Evolutionary conservation across 108 stramenopile species (phyloP).

Genomic region (Nitzschia palea): DNA sequence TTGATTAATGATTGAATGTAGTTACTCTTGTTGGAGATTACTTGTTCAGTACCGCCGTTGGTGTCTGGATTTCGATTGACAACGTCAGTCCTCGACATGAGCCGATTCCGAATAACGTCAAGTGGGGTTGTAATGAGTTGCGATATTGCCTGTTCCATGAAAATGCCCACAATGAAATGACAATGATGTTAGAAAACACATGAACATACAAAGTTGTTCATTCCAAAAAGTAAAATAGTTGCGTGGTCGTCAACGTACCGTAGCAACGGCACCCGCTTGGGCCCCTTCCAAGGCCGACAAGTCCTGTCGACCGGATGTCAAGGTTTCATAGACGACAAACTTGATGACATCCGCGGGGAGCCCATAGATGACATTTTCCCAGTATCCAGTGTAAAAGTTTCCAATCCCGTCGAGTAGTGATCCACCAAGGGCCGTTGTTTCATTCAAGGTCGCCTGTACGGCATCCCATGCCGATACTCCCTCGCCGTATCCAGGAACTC

Average conservation of each 20-base stretch:
- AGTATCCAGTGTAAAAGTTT: slow-evolving; percentile 72
- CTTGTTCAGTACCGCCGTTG: too few relatives aligned
- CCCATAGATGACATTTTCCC: slow-evolving; percentile 79
- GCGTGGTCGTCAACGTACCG: slow-evolving; percentile 35
- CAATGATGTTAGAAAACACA: too few relatives aligned
- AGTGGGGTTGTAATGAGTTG: slow-evolving; percentile 77
- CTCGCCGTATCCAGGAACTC: slow-evolving; percentile 52
- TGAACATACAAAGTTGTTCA: too few relatives aligned
- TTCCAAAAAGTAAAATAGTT: too few relatives aligned
- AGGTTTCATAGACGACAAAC: slow-evolving; percentile 68
- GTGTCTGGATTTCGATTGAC: too few relatives aligned
- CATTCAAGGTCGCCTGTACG: slow-evolving; percentile 32
- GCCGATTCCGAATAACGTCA: slow-evolving; percentile 78
- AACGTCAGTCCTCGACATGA: slow-evolving; percentile 51
- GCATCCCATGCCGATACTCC: slow-evolving; percentile 52
- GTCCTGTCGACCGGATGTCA: slow-evolving; percentile 45
- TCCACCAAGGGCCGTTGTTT: background rate
- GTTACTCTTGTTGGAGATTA: slow-evolving; percentile 1
- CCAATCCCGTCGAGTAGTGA: slow-evolving; percentile 8
- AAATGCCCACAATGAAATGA: too few relatives aligned
- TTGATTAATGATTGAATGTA: slow-evolving; percentile 48
- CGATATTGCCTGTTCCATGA: slow-evolving; percentile 18
- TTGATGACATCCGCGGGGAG: slow-evolving; percentile 83
- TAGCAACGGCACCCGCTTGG: slow-evolving; percentile 66
- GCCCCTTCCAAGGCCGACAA: slow-evolving; percentile 68